Conservation (phyloP, 768 basidiomycete species). For the Cystobasidiopsis lactophilus region DNA sequence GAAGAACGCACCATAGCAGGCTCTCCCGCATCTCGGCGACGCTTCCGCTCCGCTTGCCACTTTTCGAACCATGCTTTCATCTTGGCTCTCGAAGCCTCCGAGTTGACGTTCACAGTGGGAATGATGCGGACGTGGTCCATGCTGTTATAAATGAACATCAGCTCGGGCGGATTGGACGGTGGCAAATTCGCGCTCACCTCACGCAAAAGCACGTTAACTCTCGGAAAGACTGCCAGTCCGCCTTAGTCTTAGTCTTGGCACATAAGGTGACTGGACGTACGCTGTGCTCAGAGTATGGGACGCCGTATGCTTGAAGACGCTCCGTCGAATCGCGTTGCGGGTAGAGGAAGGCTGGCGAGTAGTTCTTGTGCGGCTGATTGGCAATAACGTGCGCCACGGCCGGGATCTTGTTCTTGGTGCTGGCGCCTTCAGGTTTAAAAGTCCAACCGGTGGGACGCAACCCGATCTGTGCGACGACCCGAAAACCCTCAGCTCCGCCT, state of each 20-base stretch:
- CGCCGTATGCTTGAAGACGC: slow-evolving; percentile 28
- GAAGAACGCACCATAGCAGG: slow-evolving; percentile 7
- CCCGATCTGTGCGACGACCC: slow-evolving; percentile 37
- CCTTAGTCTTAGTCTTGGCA: slow-evolving; percentile 21
- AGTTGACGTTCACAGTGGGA: slow-evolving; percentile 79
- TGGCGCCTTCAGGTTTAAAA: slow-evolving; percentile 30
- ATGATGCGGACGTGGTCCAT: slow-evolving; percentile 65
- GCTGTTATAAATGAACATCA: too few species aligned
- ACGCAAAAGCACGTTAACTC: slow-evolving; percentile 1
- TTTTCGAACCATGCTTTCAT: slow-evolving; percentile 73
- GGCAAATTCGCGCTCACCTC: too few species aligned
- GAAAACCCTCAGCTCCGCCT: too few species aligned
- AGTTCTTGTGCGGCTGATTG: slow-evolving; percentile 41
- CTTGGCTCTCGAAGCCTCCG: slow-evolving; percentile 46
- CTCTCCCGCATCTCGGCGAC: slow-evolving; percentile 28
- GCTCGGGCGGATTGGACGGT: too few species aligned
- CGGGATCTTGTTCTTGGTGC: slow-evolving; percentile 40
- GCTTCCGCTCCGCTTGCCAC: slow-evolving; percentile 64
- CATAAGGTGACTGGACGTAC: slow-evolving; percentile 50
- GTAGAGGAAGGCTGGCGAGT: slow-evolving; percentile 48
- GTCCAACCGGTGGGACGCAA: slow-evolving; percentile 95
- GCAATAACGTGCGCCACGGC: slow-evolving; percentile 48
- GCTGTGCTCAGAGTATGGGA: slow-evolving; percentile 64
- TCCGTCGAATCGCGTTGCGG: slow-evolving; percentile 45
- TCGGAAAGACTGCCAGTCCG: background rate